These are phyloP conservation scores for Exophiala sp. DNA, from an alignment of 2,329 filamentous ascomycete genomes.

Conservation along the genomic window DNA sequence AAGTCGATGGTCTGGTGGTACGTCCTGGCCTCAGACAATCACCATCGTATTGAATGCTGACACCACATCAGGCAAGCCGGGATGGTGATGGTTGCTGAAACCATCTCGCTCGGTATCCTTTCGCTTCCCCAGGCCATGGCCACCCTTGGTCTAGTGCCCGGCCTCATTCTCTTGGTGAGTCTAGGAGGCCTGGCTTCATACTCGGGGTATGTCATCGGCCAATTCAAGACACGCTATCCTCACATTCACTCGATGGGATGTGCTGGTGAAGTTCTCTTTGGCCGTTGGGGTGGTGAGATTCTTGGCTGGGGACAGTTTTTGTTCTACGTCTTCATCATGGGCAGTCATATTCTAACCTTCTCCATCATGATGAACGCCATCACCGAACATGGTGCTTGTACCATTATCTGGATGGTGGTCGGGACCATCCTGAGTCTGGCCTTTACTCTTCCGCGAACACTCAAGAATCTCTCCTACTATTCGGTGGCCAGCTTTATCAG, in stretches of 20 bases:
- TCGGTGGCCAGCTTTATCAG: conserved; percentile 60
- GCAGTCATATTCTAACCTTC: conserved; percentile 64
- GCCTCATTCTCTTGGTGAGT: conserved; percentile 49
- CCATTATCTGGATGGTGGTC: conserved; percentile 56
- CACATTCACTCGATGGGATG: conserved; percentile 62
- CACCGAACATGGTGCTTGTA: conserved; percentile 56
- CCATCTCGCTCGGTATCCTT: conserved; percentile 53
- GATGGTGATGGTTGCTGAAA: conserved; percentile 53
- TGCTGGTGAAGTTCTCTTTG: conserved; percentile 54
- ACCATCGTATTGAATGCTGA: neutral
- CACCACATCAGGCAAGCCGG: conserved; percentile 38
- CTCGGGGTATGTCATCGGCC: conserved; percentile 55
- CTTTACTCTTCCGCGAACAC: conserved; percentile 56
- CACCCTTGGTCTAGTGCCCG: conserved; percentile 48
- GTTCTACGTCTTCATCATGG: conserved; percentile 63
- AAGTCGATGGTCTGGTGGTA: conserved; percentile 24
- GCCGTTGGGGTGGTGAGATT: conserved; percentile 53
- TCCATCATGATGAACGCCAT: conserved; percentile 62
- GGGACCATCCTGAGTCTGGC: conserved; percentile 55
- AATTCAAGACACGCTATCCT: conserved; percentile 50
- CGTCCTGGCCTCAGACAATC: neutral
- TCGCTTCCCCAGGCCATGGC: conserved; percentile 50
- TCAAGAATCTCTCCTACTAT: conserved; percentile 57
- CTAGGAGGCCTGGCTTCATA: conserved; percentile 54
- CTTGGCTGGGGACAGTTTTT: conserved; percentile 56